These are phyloP conservation scores for Colletotrichum navitas DNA, from an alignment of 2,329 filamentous ascomycete genomes.

Conservation along the genomic window DNA sequence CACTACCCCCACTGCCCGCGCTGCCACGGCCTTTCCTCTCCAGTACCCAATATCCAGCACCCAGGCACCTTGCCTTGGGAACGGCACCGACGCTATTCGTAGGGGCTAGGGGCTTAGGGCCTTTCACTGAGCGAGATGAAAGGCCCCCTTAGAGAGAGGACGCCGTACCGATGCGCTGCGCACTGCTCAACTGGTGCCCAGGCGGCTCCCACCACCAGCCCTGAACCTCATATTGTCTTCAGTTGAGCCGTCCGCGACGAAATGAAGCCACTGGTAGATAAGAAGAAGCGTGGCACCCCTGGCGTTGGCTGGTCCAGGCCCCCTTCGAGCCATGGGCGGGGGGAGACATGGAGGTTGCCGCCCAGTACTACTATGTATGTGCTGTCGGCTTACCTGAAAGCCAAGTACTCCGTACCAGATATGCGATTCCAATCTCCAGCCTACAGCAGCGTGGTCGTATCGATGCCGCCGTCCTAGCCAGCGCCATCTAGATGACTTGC, in stretches of 20 bases:
- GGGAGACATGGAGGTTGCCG: neutral
- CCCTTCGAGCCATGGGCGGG: neutral
- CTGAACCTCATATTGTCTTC: conserved; percentile 14
- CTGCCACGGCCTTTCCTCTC: conserved; percentile 15
- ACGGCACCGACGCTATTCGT: conserved; percentile 4
- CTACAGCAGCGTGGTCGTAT: neutral
- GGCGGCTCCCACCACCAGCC: neutral
- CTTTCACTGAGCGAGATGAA: conserved; percentile 16
- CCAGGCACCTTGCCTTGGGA: conserved; percentile 8
- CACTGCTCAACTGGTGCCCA: conserved; percentile 10
- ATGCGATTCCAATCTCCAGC: conserved; percentile 34
- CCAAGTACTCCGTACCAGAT: conserved; percentile 21
- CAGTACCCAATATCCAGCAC: neutral
- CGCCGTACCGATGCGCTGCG: neutral
- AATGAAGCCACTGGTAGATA: neutral
- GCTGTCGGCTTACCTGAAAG: conserved; percentile 26
- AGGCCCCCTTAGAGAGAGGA: neutral
- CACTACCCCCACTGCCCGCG: neutral
- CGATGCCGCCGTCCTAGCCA: conserved; percentile 6
- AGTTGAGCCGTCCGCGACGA: conserved; percentile 21
- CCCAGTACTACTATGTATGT: conserved; percentile 16
- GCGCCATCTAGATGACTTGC: conserved; percentile 17
- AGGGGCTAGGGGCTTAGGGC: conserved; percentile 9
- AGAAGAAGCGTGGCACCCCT: neutral
- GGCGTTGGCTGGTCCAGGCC: conserved; percentile 3